phyloP scores from a whole-genome alignment of 352 stramenopile species.

The Pythium scleroteichum region DNA sequence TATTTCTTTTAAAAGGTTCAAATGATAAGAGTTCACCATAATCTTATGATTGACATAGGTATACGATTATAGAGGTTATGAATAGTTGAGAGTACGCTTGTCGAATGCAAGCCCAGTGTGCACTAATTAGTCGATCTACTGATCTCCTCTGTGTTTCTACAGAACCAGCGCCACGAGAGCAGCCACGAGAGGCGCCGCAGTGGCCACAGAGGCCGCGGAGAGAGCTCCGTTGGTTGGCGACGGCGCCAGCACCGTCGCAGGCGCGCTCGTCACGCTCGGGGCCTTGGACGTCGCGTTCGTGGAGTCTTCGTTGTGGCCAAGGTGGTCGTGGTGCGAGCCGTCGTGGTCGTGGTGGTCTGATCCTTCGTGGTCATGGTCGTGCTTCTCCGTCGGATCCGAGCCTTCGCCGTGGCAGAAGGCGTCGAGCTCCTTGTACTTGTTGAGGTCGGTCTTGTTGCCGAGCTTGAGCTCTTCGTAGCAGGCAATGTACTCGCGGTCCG shows the following conservation, averaged over 20 bases:
- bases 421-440: constrained; percentile 43
- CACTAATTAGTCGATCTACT: no score
- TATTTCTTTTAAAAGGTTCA: no score
- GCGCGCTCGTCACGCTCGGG: not conserved
- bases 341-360: constrained; percentile 7
- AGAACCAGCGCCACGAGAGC: not conserved
- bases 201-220: not conserved
- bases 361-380: not conserved
- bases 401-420: constrained; percentile 50
- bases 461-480: constrained; percentile 45
- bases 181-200: not conserved
- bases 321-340: constrained; percentile 2
- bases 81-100: no score
- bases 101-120: no score
- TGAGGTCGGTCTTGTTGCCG: constrained; percentile 33
- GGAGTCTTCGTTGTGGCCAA: constrained; percentile 6
- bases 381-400: constrained; percentile 33
- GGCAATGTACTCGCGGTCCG: constrained; percentile 34
- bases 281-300: not conserved
- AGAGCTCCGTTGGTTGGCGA: constrained; percentile 1
- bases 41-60: no score
- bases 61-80: no score
- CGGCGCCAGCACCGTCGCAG: constrained; percentile 9
- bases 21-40: no score
- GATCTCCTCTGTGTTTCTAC: not conserved